Evolutionary conservation across 2,329 filamentous ascomycete genomes (phyloP).

Genomic region (Claviceps pusilla): DNA sequence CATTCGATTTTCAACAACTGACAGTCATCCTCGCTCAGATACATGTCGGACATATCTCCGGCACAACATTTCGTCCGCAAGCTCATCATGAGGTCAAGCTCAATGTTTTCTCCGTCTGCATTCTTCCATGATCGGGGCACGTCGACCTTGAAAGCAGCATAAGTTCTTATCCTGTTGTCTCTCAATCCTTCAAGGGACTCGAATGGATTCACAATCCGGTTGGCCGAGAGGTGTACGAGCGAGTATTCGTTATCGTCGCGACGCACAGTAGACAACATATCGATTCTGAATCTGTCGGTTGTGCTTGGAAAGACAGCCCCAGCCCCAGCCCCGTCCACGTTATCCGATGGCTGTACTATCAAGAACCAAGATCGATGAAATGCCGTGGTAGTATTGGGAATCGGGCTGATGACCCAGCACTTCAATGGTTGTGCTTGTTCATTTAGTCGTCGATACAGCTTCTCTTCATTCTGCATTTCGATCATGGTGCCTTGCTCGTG

Average conservation of each 20-base stretch:
- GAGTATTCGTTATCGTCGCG: constrained; percentile 11
- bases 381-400: constrained; percentile 14
- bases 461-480: constrained; percentile 19
- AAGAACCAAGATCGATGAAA: constrained; percentile 20
- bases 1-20: constrained; percentile 15
- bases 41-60: constrained; percentile 8
- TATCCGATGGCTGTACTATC: constrained; percentile 13
- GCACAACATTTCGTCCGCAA: constrained; percentile 41
- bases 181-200: constrained; percentile 8
- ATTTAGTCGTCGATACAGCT: constrained; percentile 14
- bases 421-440: constrained; percentile 9
- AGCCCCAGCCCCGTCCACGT: constrained; percentile 4
- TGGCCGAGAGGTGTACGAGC: constrained; percentile 13
- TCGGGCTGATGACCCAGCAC: constrained; percentile 18
- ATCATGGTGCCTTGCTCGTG: constrained; percentile 20
- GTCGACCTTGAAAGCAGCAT: constrained; percentile 21
- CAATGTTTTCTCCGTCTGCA: constrained; percentile 10
- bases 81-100: constrained; percentile 44
- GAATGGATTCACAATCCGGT: constrained; percentile 18
- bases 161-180: constrained; percentile 7
- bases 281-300: constrained; percentile 15
- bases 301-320: constrained; percentile 13
- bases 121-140: constrained; percentile 17
- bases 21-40: constrained; percentile 5
- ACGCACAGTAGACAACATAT: constrained; percentile 12